Conservation (phyloP, 768 basidiomycete species). For the Calocybe indica region DNA sequence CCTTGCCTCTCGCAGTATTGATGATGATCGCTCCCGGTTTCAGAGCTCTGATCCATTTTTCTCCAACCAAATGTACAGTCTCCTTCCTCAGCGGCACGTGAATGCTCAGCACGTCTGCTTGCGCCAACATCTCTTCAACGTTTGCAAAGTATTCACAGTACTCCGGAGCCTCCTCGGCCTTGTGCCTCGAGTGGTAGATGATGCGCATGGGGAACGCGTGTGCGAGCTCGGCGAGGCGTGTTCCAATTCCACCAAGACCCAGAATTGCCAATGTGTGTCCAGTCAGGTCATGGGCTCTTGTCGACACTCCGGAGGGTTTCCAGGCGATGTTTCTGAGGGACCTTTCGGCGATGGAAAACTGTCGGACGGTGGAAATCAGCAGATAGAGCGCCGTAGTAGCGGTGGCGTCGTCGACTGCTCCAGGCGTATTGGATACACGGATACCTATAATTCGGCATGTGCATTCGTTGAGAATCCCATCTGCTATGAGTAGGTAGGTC, state of each 20-base stretch:
- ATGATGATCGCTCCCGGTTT: conserved; percentile 76
- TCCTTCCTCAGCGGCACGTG: conserved; percentile 76
- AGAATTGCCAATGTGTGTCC: conserved; percentile 68
- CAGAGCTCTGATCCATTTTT: conserved; percentile 69
- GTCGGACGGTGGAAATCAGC: conserved; percentile 69
- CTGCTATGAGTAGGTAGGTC: neutral
- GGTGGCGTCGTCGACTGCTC: conserved; percentile 86
- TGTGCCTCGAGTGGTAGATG: conserved; percentile 70
- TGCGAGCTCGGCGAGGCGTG: conserved; percentile 62
- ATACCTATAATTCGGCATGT: conserved; percentile 43
- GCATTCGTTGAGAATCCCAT: neutral
- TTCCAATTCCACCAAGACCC: conserved; percentile 74
- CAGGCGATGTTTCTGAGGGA: conserved; percentile 51
- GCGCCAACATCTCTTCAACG: conserved; percentile 56
- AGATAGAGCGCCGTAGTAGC: conserved; percentile 86
- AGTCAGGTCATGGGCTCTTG: conserved; percentile 55
- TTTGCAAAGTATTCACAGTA: conserved; percentile 74
- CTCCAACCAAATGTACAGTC: conserved; percentile 69
- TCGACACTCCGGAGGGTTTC: conserved; percentile 48
- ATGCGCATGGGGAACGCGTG: conserved; percentile 87
- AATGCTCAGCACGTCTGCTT: conserved; percentile 80
- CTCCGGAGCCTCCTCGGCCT: conserved; percentile 49
- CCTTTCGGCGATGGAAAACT: conserved; percentile 62
- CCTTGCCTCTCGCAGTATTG: conserved; percentile 88
- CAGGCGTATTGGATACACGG: conserved; percentile 81